Base-by-base conservation (phyloP, 2,329 filamentous ascomycete species). In the Colletotrichum shisoi region DNA sequence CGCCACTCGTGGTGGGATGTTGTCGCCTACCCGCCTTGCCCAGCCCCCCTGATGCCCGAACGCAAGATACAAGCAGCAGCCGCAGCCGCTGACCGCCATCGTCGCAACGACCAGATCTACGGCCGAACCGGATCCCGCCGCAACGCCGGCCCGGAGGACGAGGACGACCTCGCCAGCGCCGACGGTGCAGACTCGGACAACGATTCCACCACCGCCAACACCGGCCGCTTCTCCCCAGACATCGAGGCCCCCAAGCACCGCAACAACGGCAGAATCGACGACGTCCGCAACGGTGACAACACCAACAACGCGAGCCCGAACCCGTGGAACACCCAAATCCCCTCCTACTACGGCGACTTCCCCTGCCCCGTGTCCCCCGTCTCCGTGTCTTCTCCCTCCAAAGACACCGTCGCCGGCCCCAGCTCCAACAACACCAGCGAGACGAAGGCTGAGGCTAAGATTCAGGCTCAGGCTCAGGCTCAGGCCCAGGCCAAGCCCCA, bases 271-370 rank as follows among this genome's bases (percentile, higher is more conserved):
- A 9, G 31, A 34, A 34, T 34, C 31, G 12, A 21, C 59, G 7
- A 37, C 5, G 17, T 15, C 24, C 4, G n/a, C 19, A 5, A 21
- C 46, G 4, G 4, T 27, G 31, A 15, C 53, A 52, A 13, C 27
- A 11, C 48, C 56, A 13, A 37, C 9, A 27, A 44, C 27, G 1
- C 45, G 1, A 53, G 51, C 59, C 63, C 59, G n/a, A 34, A 46
- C 15, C 27, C 51, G 40, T 63, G 60, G 60, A n/a, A 15, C 15
- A 42, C 34, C 12, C 19, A 39, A 3, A 68, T 68, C 44, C 65
- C 61, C 39, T 65, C 65, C 0, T 68, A 65, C 49, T 68, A 68
- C 56, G 49, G n/a, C 48, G 13, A 49, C 44, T 19, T 49, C 13
- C n/a, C 31, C 9, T 37, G 39, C 53, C 40, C 59, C 24, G 44